Base-by-base conservation (phyloP, 306 rosid species). In the Medicago ruthenica region DNA sequence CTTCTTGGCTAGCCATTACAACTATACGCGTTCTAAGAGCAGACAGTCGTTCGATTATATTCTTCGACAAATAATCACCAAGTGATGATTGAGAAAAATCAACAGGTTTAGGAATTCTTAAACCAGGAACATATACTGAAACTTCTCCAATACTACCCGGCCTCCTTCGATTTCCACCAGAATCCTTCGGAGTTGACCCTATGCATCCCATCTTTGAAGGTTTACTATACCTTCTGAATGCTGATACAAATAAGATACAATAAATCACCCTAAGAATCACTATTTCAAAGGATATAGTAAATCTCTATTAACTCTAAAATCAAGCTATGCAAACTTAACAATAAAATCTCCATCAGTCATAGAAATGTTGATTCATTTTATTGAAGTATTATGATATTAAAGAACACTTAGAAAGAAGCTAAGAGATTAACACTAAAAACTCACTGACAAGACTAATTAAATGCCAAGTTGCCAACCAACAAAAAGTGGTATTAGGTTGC, bases 1-100 rank as follows among this genome's bases (percentile, higher is more conserved):
- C 97, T 81, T 92, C 99, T 83, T 95, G 99, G 15, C 91, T 85
- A 66, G 93, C 97, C 96, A 95, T 95, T 75, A 95, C 97, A 80
- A 92, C 97, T 72, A 95, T 90, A 13, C 92, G 96, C 54, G 97
- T 92, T 82, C 98, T 90, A 67, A 92, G 85, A 70, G 97, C 96
- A 61, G 97, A 90, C 36, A 92, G 71, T 45, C 93, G 90, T 67
- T 95, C 98, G 50, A 89, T 88, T 79, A 88, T 81, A 75, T 80
- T 95, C 89, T 95, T 95, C 67, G 97, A 90, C 74, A 92, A 85
- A 84, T 78, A 80, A 78, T 92, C 93, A 55, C 91, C 90, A 37
- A 92, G 90, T 61, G 87, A 57, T 61, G 87, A 57, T 45, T 84
- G 91, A 37, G 87, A 64, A 91, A 92, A 92, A 88, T 95, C 99